Evolutionary conservation across 2,329 filamentous ascomycete species (phyloP), one percentile per base, ranked within the genome.

Genomic region (Aspergillus transmontanensis): DNA sequence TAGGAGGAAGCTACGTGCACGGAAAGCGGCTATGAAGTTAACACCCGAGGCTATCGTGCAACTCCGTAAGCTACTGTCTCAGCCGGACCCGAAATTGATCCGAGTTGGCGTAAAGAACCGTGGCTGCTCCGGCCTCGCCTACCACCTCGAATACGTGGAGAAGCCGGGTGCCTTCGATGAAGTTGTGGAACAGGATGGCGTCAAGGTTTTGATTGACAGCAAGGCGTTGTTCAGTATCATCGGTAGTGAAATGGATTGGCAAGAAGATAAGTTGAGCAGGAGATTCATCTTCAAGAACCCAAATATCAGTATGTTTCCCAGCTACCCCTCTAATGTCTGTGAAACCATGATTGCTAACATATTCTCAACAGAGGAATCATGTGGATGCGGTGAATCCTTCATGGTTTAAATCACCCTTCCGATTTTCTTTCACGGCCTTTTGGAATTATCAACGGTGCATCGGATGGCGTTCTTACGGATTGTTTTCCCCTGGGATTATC

Each of bases 171-270:
- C 86, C 43, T 94, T 98, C 72, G 95, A 99, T 72, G 95, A 99
- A 79, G 85, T 89, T 58, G 93, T 99, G 1, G 94, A 96, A 75
- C 95, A 99, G 77, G 95, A 98, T 73, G 95, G 94, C 0, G 94
- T 99, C 62, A 94, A 92, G 80, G 94, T 99, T 39, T 78, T 98
- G 76, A 95, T 99, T 62, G 95, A 99, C 78, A 96, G 92, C 84
- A 98, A 97, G 83, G 95, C 95, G 48, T 82, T 99, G 57, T 94
- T 99, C 77, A 98, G 94, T 79, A 98, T 99, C 59, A 97, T 99
- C 72, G 95, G 95, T 6, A 97, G 91, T 75, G 94, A 98, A 81
- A 99, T 99, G 95, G 95, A 99, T 75, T 99, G 94, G 94, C 85
- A 94, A 12, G 94, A 98, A 80, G 95, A 98, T 72, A 97, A 96